Percentiles rank a stretch among this genome's conserved stretches.
phyloP scores from a whole-genome alignment of 2,329 filamentous ascomycete species.

The Nakataea oryzae region DNA sequence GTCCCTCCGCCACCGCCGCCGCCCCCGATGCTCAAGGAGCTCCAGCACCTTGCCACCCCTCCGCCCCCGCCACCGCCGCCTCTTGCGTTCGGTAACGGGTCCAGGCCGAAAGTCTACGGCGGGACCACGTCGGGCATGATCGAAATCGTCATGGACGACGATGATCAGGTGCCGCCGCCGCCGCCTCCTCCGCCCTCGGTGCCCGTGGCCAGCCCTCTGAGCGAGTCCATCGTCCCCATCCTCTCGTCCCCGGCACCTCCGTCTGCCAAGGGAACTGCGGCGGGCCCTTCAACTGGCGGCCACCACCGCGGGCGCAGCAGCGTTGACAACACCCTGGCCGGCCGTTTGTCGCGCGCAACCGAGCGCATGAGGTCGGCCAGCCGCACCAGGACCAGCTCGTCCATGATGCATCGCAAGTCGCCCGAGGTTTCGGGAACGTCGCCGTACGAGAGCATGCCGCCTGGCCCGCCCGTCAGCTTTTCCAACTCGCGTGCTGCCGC shows the following conservation, averaged over 20 bases:
- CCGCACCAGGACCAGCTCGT: constrained; percentile 37
- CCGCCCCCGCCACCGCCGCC: constrained; percentile 53
- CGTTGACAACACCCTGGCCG: constrained; percentile 39
- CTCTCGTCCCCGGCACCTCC: constrained; percentile 34
- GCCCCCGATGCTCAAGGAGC: constrained; percentile 48
- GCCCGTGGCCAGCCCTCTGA: constrained; percentile 19
- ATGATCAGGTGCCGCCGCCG: constrained; percentile 29
- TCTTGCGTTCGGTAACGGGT: constrained; percentile 31
- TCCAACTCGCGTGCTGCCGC: constrained; percentile 19
- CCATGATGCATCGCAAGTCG: constrained; percentile 22
- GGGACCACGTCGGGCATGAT: constrained; percentile 45
- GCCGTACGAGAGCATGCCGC: constrained; percentile 31
- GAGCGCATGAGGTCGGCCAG: constrained; percentile 51
- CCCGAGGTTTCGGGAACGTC: constrained; percentile 19
- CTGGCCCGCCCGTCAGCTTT: constrained; percentile 22
- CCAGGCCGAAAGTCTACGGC: constrained; percentile 27
- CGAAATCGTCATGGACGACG: constrained; percentile 53
- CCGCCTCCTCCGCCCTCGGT: constrained; percentile 5
- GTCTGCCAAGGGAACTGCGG: constrained; percentile 5
- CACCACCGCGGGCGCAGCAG: constrained; percentile 49
- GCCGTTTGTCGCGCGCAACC: constrained; percentile 45
- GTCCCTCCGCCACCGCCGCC: constrained; percentile 42
- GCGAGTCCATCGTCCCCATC: constrained; percentile 32
- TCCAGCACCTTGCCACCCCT: constrained; percentile 50
- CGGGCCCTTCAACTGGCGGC: constrained; percentile 18